These are phyloP conservation scores for Penicillium canariense DNA, from an alignment of 495 filamentous ascomycete species.

Conservation along the genomic window DNA sequence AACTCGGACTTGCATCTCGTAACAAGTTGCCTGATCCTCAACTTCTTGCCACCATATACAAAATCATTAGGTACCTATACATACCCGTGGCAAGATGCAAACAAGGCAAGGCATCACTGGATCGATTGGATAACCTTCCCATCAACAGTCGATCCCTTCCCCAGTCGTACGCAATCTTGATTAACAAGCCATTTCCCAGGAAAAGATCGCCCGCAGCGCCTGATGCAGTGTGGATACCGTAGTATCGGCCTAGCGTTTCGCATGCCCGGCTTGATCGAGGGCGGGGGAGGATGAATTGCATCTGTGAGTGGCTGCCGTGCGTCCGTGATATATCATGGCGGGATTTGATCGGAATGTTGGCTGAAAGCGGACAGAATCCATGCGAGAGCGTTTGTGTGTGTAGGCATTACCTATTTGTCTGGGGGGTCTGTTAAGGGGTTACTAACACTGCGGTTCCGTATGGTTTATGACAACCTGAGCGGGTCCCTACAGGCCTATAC, in stretches of 20 bases:
- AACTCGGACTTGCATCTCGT: background rate
- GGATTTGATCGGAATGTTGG: background rate
- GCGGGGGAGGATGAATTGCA: background rate
- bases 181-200: background rate
- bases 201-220: background rate
- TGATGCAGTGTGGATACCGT: background rate
- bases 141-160: background rate
- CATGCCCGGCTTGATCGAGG: background rate
- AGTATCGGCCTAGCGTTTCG: background rate
- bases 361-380: background rate
- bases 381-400: background rate
- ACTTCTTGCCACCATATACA: background rate
- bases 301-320: background rate
- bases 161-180: background rate
- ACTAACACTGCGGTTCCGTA: no score
- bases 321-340: background rate
- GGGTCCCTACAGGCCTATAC: no score
- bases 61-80: background rate
- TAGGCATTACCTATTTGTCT: no score
- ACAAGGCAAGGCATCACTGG: background rate
- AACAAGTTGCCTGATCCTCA: background rate
- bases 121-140: background rate
- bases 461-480: no score
- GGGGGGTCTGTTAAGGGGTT: no score
- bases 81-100: background rate